A percentile compares a stretch with the other conserved stretches of the same genome.
These are phyloP conservation scores for Elsinoe batatas DNA, from an alignment of 2,329 filamentous ascomycete species.

Conservation along the genomic window DNA sequence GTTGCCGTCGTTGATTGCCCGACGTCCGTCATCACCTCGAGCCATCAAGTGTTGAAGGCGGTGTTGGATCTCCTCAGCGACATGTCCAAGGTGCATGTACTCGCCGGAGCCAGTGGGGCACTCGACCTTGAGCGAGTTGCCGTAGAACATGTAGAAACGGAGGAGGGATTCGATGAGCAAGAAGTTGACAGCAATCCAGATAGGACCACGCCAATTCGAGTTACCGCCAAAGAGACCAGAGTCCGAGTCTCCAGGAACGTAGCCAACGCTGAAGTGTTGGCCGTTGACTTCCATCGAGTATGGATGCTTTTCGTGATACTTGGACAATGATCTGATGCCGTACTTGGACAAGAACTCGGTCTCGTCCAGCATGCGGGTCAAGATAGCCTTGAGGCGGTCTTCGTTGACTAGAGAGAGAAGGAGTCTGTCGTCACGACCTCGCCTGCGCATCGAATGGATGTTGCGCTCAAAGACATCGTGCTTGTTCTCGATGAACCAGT, in stretches of 20 bases:
- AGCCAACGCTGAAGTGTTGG: constrained; percentile 76
- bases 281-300: constrained; percentile 95
- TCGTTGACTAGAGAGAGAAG: constrained; percentile 85
- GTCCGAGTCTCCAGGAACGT: constrained; percentile 92
- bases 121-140: constrained; percentile 76
- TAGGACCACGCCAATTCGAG: constrained; percentile 92
- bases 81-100: constrained; percentile 89
- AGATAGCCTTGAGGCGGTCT: constrained; percentile 79
- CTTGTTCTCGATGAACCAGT: constrained; percentile 89
- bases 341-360: constrained; percentile 85
- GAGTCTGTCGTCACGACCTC: constrained; percentile 82
- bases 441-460: constrained; percentile 83
- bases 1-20: constrained; percentile 78
- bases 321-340: constrained; percentile 85
- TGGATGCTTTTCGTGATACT: constrained; percentile 79
- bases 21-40: constrained; percentile 70
- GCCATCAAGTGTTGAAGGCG: constrained; percentile 86
- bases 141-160: constrained; percentile 93
- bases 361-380: constrained; percentile 87
- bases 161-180: constrained; percentile 88
- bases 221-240: constrained; percentile 92
- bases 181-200: constrained; percentile 96
- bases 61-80: constrained; percentile 91
- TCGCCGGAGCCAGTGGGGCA: constrained; percentile 90
- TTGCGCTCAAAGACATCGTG: constrained; percentile 83